Evolutionary conservation across 2,329 filamentous ascomycete genomes (phyloP).

Genomic region (Cryphonectria nitschkei): DNA sequence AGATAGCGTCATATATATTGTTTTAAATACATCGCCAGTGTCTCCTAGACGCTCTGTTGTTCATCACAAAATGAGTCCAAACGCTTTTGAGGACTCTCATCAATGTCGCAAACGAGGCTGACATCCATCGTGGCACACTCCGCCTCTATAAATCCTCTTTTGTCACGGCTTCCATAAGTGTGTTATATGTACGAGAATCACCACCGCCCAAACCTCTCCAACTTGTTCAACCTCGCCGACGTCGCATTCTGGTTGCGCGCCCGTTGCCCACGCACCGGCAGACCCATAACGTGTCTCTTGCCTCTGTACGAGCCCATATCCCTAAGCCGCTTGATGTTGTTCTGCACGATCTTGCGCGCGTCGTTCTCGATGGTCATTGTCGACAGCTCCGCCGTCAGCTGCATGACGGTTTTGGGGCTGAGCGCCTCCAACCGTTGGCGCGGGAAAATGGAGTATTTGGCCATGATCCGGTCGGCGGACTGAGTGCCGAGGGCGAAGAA

Average conservation of each 20-base stretch:
- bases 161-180: too few species aligned
- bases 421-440: slow-evolving; percentile 78
- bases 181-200: slow-evolving; percentile 32
- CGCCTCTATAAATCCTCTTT: background rate
- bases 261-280: slow-evolving; percentile 88
- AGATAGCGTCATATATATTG: slow-evolving; percentile 4
- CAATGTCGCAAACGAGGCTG: background rate
- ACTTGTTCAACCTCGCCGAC: slow-evolving; percentile 63
- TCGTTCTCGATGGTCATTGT: slow-evolving; percentile 96
- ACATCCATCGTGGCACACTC: background rate
- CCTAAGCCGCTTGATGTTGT: slow-evolving; percentile 84
- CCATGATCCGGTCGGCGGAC: slow-evolving; percentile 75
- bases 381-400: slow-evolving; percentile 82
- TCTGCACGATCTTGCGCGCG: slow-evolving; percentile 72
- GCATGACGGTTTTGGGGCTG: slow-evolving; percentile 74
- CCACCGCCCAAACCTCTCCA: slow-evolving; percentile 48
- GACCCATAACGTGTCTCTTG: slow-evolving; percentile 85
- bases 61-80: background rate
- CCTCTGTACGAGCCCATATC: slow-evolving; percentile 92
- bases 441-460: slow-evolving; percentile 86
- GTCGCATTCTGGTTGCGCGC: slow-evolving; percentile 75
- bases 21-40: slow-evolving; percentile 2
- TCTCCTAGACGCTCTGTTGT: background rate
- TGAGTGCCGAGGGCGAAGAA: slow-evolving; percentile 86
- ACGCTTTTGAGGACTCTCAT: background rate